Percentiles rank a stretch among this genome's conserved stretches.
Evolutionary conservation across 2,329 filamentous ascomycete species (phyloP).

Genomic region (Fusarium sp.): DNA sequence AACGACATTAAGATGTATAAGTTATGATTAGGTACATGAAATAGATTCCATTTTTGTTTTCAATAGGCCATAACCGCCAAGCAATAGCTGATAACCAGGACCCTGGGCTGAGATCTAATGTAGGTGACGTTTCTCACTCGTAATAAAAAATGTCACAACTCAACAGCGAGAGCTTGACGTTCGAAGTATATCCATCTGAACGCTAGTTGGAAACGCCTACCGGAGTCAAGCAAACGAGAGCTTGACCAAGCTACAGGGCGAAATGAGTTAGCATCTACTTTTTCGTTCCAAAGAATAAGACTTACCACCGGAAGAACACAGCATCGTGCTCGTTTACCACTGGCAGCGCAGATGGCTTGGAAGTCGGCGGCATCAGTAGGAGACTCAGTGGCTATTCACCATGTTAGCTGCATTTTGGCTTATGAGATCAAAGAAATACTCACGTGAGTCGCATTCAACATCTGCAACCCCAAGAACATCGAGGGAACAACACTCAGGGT

Average conservation of each 20-base stretch:
- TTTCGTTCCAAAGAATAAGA: rapidly evolving
- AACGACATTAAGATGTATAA: no score
- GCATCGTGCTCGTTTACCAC: background rate
- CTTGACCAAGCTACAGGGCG: background rate
- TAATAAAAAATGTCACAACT: no score
- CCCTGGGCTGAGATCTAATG: no score
- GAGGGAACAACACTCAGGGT: background rate
- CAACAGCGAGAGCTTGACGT: no score
- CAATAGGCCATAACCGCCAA: no score
- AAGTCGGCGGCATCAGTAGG: background rate
- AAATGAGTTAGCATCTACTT: background rate
- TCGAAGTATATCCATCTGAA: no score
- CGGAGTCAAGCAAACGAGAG: background rate
- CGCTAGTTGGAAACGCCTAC: background rate
- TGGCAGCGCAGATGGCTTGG: background rate
- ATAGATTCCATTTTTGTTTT: no score
- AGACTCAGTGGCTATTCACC: background rate
- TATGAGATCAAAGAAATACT: rapidly evolving
- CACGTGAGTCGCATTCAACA: background rate
- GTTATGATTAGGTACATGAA: no score
- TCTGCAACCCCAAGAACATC: background rate
- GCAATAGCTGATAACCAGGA: no score
- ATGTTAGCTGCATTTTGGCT: rapidly evolving
- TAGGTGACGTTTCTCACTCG: no score
- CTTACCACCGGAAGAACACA: background rate